Base-by-base conservation (phyloP, 192 early-diverging fungal genomes). In the Mortierella antarctica region DNA sequence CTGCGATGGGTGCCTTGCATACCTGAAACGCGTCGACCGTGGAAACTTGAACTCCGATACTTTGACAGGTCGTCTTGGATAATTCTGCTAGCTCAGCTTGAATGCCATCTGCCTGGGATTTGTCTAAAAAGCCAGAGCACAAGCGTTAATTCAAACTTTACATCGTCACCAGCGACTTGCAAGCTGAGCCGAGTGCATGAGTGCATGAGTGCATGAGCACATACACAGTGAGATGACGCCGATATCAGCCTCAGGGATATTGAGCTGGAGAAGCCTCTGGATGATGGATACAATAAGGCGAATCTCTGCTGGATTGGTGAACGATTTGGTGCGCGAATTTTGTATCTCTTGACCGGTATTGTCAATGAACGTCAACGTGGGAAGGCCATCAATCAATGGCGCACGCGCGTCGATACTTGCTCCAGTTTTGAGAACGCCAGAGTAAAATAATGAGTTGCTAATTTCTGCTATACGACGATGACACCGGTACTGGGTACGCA, bases 401-500 rank as follows among this genome's bases (percentile, higher is more conserved):
- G 73, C 56, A 20, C 83, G 74, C 4, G 87, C 70, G 13, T 73
- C 52, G 5, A 42, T 42, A 11, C 47, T 74, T 5, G 67, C 46
- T 9, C 91, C 93, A 56, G 91, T 71, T 11, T 70, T 70, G 17
- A 94, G 78, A 17, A 50, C 57, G 15, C 70, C 73, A 0, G 83
- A 71, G 66, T 94, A 94, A 73, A 94, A 94, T 41, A 94, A 61
- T 14, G 60, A 44, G 62, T 91, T 93, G 48, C 89, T 86, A 23
- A 94, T 81, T 13, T 63, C 48, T 20, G 90, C 85, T 49, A 94
- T 94, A 10, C 56, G 44, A 7, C 86, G 89, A 70, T 94, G 93
- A 57, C 93, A 94, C 70, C 93, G 76, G 74, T 94, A 94, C 64
- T 94, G 93, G 6, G 92, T 92, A 23, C 87, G 67, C 20, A 94